phyloP scores from a whole-genome alignment of 2,329 filamentous ascomycete genomes.

The Exophiala dermatitidis region DNA sequence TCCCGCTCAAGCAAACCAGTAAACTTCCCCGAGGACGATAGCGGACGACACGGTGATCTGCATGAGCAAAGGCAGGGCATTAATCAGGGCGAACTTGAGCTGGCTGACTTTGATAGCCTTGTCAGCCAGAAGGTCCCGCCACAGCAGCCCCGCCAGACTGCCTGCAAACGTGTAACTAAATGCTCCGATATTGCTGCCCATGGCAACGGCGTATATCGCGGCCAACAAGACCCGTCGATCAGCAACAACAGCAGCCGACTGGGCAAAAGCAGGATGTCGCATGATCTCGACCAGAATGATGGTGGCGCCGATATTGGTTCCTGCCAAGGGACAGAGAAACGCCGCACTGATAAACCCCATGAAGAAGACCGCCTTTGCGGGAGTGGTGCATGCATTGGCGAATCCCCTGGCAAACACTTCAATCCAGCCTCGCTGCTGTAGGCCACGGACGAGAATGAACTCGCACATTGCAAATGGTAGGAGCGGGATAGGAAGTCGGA shows the following conservation, averaged over 20 bases:
- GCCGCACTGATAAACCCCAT: conserved; percentile 25
- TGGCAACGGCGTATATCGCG: conserved; percentile 24
- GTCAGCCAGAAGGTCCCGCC: conserved; percentile 22
- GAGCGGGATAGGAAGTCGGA: conserved; percentile 22
- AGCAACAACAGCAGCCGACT: conserved; percentile 9
- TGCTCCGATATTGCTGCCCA: conserved; percentile 28
- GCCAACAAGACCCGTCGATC: conserved; percentile 18
- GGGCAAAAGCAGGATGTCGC: conserved; percentile 20
- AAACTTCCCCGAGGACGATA: conserved; percentile 24
- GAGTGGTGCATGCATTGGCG: conserved; percentile 23
- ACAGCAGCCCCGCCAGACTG: conserved; percentile 25
- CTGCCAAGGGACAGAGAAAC: conserved; percentile 26
- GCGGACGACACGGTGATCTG: conserved; percentile 22
- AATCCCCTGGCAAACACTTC: conserved; percentile 24
- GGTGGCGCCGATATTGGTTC: conserved; percentile 28
- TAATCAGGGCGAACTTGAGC: conserved; percentile 24
- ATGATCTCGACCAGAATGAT: conserved; percentile 29
- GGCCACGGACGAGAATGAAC: conserved; percentile 27
- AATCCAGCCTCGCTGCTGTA: conserved; percentile 26
- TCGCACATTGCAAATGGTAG: conserved; percentile 28
- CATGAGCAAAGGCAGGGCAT: conserved; percentile 24
- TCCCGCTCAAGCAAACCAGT: conserved; percentile 18
- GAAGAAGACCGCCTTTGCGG: conserved; percentile 24
- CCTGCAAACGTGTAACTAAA: conserved; percentile 28
- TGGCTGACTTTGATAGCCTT: conserved; percentile 24